Evolutionary conservation across 768 basidiomycete genomes (phyloP).

Genomic region (Sporobolomyces phaffii): DNA sequence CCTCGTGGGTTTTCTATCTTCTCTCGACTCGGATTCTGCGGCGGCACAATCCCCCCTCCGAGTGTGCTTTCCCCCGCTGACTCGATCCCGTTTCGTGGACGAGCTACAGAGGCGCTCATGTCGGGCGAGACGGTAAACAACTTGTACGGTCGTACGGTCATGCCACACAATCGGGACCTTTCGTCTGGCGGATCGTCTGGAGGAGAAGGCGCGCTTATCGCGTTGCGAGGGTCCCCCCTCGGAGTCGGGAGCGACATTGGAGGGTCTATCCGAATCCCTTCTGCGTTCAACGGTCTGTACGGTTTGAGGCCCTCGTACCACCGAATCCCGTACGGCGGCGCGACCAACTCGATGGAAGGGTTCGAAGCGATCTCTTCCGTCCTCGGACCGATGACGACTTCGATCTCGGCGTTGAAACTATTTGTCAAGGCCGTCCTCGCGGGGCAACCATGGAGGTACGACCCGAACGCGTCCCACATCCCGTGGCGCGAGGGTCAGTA

Average conservation of each 20-base stretch:
- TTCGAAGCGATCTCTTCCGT: constrained; percentile 67
- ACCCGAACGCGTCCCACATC: constrained; percentile 58
- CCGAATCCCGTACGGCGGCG: constrained; percentile 61
- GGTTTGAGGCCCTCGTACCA: constrained; percentile 64
- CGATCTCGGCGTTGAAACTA: constrained; percentile 57
- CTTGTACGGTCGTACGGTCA: constrained; percentile 42
- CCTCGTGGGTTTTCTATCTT: constrained; percentile 20
- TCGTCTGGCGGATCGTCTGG: constrained; percentile 43
- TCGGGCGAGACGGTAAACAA: constrained; percentile 40
- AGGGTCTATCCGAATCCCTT: constrained; percentile 64
- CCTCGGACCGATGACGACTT: constrained; percentile 63
- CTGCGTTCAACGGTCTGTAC: constrained; percentile 64
- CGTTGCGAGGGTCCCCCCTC: constrained; percentile 36
- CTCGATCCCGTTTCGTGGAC: too few species aligned
- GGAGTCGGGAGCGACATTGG: constrained; percentile 44
- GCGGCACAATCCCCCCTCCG: too few species aligned
- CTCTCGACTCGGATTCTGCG: neutral
- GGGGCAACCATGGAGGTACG: constrained; percentile 60
- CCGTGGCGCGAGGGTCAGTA: constrained; percentile 61
- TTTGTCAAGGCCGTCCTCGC: constrained; percentile 64
- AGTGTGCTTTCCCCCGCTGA: too few species aligned
- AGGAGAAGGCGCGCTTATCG: constrained; percentile 45
- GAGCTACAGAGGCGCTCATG: constrained; percentile 24
- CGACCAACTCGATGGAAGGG: constrained; percentile 59
- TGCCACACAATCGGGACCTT: constrained; percentile 43